Evolutionary conservation across 73 alveolate species (phyloP).

Genomic region (Uronychia binucleata): DNA sequence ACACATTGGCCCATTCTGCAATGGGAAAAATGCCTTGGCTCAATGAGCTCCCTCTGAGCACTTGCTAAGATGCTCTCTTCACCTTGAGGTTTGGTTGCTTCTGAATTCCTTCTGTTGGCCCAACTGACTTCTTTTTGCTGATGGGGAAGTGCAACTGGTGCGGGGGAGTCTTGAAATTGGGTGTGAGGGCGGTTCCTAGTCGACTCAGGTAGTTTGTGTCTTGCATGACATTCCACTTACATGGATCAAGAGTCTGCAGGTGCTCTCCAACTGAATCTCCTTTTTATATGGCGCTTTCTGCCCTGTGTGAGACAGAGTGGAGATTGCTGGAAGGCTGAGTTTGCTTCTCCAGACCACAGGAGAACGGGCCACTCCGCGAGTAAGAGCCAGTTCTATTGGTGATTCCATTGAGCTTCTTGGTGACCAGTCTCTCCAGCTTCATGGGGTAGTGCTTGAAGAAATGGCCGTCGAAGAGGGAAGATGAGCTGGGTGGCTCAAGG

Average conservation of each 20-base stretch:
- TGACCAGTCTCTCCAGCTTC: background rate
- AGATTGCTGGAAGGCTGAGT: no score
- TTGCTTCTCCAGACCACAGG: no score
- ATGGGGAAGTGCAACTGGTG: background rate
- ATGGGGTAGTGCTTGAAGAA: no score
- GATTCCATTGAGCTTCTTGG: background rate
- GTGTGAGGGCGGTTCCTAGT: background rate
- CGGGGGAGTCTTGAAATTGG: background rate
- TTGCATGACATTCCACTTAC: no score
- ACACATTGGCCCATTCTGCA: background rate
- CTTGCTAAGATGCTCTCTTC: background rate
- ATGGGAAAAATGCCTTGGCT: background rate
- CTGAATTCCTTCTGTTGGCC: background rate
- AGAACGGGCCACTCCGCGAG: no score
- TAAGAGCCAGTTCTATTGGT: no score
- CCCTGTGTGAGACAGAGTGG: no score
- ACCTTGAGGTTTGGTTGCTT: background rate
- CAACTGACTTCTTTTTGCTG: background rate
- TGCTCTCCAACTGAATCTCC: no score
- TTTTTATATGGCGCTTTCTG: no score
- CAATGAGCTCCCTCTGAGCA: background rate
- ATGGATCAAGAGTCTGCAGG: no score
- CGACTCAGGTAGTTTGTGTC: background rate
- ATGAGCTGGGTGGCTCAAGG: no score
- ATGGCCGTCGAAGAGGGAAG: no score